These are phyloP conservation scores for Aschersonia sp. DNA, from an alignment of 2,329 filamentous ascomycete species.

Conservation along the genomic window DNA sequence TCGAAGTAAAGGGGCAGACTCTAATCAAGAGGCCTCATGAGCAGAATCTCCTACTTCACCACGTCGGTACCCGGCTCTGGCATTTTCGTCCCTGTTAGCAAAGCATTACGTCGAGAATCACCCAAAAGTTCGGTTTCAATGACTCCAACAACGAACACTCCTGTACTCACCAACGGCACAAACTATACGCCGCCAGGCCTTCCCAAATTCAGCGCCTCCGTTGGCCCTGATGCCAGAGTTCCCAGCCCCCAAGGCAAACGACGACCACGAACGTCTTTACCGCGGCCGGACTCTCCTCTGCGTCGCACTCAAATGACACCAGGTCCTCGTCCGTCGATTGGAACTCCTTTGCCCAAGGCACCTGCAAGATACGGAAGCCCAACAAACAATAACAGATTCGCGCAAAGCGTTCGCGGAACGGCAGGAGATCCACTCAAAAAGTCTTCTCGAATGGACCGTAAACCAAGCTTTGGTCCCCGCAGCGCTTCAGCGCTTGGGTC, in stretches of 20 bases:
- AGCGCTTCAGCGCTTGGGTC: constrained; percentile 46
- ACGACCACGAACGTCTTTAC: constrained; percentile 55
- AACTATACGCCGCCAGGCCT: constrained; percentile 49
- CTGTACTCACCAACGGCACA: constrained; percentile 40
- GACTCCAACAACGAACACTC: constrained; percentile 55
- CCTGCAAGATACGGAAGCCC: constrained; percentile 22
- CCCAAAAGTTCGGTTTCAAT: constrained; percentile 41
- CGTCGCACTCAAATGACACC: constrained; percentile 53
- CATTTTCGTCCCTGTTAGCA: constrained; percentile 82
- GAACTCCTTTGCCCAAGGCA: constrained; percentile 22
- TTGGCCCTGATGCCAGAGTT: constrained; percentile 56
- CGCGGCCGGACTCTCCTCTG: constrained; percentile 76
- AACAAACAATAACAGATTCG: constrained; percentile 37
- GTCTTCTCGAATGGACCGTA: constrained; percentile 29
- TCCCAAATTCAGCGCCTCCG: constrained; percentile 77
- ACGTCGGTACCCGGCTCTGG: constrained; percentile 69
- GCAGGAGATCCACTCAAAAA: constrained; percentile 48
- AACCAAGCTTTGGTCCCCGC: constrained; percentile 37
- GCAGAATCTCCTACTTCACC: constrained; percentile 61
- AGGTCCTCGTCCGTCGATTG: constrained; percentile 39
- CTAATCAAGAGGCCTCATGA: not conserved
- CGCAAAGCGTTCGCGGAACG: constrained; percentile 47
- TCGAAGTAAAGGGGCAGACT: not conserved
- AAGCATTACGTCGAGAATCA: constrained; percentile 54
- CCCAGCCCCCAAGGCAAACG: constrained; percentile 60